Evolutionary conservation across 148 eudicot genomes (phyloP).

Genomic region (Agrostemma githago): DNA sequence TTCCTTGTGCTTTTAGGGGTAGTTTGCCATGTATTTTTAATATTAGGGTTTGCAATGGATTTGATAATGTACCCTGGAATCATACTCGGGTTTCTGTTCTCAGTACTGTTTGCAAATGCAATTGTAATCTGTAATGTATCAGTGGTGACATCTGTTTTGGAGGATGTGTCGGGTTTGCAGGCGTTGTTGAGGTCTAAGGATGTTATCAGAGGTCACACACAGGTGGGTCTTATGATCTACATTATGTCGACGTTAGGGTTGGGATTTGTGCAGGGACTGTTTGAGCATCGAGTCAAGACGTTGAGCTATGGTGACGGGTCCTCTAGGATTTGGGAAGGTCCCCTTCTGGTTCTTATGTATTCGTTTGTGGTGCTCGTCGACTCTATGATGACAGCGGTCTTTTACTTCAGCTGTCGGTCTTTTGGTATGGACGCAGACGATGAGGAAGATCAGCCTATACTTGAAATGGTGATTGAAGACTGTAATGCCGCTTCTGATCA

Average conservation of each 20-base stretch:
- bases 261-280: slow-evolving; percentile 80
- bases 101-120: slow-evolving; percentile 38
- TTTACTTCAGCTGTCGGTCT: slow-evolving; percentile 83
- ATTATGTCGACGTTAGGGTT: slow-evolving; percentile 75
- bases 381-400: slow-evolving; percentile 85
- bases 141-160: slow-evolving; percentile 43
- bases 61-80: slow-evolving; percentile 43
- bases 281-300: slow-evolving; percentile 89
- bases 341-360: slow-evolving; percentile 82
- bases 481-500: slow-evolving; percentile 29
- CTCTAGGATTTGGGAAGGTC: slow-evolving; percentile 89
- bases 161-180: slow-evolving; percentile 40
- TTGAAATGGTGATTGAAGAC: slow-evolving; percentile 51
- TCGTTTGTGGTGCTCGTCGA: slow-evolving; percentile 80
- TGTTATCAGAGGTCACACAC: slow-evolving; percentile 44
- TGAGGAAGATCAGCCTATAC: slow-evolving; percentile 53
- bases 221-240: slow-evolving; percentile 83
- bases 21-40: slow-evolving; percentile 48
- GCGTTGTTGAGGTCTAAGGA: slow-evolving; percentile 39
- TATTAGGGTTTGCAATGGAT: slow-evolving; percentile 48
- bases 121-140: slow-evolving; percentile 39
- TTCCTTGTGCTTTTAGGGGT: slow-evolving; percentile 58
- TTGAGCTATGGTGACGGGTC: slow-evolving; percentile 83
- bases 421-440: slow-evolving; percentile 56
- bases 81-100: slow-evolving; percentile 32